Evolutionary conservation across 169 alveolate genomes (phyloP).

Genomic region (Theileria parva): DNA sequence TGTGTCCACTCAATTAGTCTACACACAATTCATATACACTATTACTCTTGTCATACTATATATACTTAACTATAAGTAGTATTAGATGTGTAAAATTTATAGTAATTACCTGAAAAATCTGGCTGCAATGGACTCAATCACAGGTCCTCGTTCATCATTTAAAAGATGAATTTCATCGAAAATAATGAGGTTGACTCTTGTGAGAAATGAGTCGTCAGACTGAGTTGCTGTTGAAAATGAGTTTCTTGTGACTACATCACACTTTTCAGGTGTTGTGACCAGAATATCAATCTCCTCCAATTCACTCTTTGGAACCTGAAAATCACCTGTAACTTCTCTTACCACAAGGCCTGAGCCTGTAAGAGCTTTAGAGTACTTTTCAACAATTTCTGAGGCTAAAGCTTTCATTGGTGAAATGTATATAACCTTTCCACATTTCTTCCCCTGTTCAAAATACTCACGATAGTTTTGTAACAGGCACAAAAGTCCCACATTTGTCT

Average conservation of each 20-base stretch:
- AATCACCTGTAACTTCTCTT: constrained; percentile 94
- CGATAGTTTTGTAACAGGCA: constrained; percentile 82
- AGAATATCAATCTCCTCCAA: constrained; percentile 96
- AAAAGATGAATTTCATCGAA: constrained; percentile 99
- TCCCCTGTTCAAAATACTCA: constrained; percentile 12
- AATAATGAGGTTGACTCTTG: constrained; percentile 93
- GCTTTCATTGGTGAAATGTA: constrained; percentile 99
- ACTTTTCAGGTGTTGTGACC: constrained; percentile 99
- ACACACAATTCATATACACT: background rate
- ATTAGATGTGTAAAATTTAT: too few relatives aligned
- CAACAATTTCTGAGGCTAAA: constrained; percentile 89
- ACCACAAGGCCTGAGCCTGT: constrained; percentile 82
- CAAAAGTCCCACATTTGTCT: constrained; percentile 94
- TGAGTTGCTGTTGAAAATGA: constrained; percentile 81
- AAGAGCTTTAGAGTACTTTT: constrained; percentile 38
- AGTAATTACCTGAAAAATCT: constrained; percentile 90
- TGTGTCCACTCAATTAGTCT: constrained; percentile 73
- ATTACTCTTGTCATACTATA: background rate
- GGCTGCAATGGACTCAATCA: constrained; percentile 98
- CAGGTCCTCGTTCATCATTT: constrained; percentile 99
- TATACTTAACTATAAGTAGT: background rate
- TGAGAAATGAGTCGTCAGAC: constrained; percentile 81
- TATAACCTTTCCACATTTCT: constrained; percentile 78
- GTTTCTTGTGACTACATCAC: constrained; percentile 99
- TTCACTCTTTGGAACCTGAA: constrained; percentile 73